Conservation (phyloP, 2,329 filamentous ascomycete species). For the Xylariaceae sp. region DNA sequence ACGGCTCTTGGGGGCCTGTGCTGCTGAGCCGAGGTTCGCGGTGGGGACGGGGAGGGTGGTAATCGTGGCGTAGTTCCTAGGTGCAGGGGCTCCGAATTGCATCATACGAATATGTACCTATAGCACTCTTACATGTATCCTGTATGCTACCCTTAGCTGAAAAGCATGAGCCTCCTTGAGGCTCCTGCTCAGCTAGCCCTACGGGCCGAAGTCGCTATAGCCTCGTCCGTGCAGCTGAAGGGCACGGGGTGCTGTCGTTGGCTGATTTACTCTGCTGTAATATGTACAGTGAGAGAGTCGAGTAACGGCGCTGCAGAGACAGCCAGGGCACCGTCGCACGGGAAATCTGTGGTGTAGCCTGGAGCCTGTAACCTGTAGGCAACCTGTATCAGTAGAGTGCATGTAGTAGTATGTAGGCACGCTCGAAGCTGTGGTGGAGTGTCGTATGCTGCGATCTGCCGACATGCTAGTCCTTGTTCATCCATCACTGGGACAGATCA, state of each 20-base stretch:
- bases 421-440: background rate
- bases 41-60: background rate
- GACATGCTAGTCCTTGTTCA: background rate
- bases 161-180: background rate
- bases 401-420: no score
- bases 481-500: no score
- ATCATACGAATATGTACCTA: background rate
- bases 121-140: background rate
- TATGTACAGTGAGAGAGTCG: background rate
- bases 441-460: background rate
- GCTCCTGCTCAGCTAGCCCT: constrained; percentile 17
- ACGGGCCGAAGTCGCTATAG: constrained; percentile 11
- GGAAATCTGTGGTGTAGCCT: background rate
- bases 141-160: background rate
- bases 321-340: background rate
- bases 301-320: background rate
- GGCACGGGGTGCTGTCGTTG: constrained; percentile 3
- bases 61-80: background rate
- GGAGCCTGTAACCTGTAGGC: background rate
- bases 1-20: background rate
- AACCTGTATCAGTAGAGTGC: no score
- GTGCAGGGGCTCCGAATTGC: background rate
- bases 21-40: background rate
- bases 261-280: constrained; percentile 6
- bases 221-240: constrained; percentile 17